A percentile compares a stretch with the other conserved stretches of the same genome.
These are phyloP conservation scores for Aspergillus pseudotamarii DNA, from an alignment of 2,329 filamentous ascomycete genomes.

Conservation along the genomic window DNA sequence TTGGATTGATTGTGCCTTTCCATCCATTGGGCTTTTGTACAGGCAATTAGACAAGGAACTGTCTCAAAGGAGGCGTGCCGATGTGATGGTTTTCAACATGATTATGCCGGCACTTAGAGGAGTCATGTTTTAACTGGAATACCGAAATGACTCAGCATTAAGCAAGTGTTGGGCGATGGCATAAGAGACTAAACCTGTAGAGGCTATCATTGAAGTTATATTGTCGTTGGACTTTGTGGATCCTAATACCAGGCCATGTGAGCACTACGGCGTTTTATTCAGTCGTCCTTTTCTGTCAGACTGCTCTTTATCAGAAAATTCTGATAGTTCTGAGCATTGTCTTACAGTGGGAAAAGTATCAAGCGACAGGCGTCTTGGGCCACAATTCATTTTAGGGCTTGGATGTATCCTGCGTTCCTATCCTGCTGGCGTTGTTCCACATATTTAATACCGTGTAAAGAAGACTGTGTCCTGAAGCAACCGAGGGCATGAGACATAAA, in stretches of 20 bases:
- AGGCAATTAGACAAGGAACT: not conserved
- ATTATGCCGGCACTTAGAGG: too few species aligned
- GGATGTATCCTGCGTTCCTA: not conserved
- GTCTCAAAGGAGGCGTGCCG: too few species aligned
- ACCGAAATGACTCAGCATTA: not conserved
- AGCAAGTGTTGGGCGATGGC: not conserved
- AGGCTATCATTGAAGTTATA: not conserved
- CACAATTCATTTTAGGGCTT: not conserved
- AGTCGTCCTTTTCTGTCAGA: not conserved
- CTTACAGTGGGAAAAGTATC: not conserved
- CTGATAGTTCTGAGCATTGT: not conserved
- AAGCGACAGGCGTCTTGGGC: not conserved
- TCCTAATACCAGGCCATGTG: not conserved
- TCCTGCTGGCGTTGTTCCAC: not conserved
- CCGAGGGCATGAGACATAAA: not conserved
- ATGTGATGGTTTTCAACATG: too few species aligned
- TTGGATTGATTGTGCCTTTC: not conserved
- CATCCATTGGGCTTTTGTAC: too few species aligned
- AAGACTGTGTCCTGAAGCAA: not conserved
- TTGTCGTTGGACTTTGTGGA: not conserved
- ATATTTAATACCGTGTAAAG: not conserved
- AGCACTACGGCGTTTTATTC: not conserved
- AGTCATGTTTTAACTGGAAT: not conserved
- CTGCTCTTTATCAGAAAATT: not conserved
- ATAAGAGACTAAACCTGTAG: not conserved